Evolutionary conservation across 2,329 filamentous ascomycete species (phyloP).

Genomic region (Chaetomium sp.): DNA sequence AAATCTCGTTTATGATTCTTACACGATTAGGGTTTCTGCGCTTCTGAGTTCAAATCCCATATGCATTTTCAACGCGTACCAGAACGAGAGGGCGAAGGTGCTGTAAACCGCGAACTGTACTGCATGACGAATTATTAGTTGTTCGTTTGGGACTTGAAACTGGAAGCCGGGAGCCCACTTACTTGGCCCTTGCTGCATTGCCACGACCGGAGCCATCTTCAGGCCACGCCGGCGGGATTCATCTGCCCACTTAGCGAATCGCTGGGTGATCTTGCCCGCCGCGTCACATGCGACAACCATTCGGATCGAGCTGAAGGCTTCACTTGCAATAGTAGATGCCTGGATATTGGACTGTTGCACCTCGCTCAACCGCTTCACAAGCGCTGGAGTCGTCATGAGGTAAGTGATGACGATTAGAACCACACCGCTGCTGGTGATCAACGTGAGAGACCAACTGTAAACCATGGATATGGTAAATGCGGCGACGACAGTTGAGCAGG

Average conservation of each 20-base stretch:
- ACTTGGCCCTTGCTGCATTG: constrained; percentile 27
- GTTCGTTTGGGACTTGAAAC: not conserved
- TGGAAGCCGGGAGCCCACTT: not conserved
- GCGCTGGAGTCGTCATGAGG: constrained; percentile 45
- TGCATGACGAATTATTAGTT: too few relatives aligned
- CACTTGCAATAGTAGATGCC: constrained; percentile 52
- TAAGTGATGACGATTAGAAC: constrained; percentile 48
- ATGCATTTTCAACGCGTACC: constrained; percentile 52
- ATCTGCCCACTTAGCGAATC: constrained; percentile 49
- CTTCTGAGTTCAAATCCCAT: constrained; percentile 40
- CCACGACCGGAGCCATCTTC: constrained; percentile 26
- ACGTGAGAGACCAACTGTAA: constrained; percentile 52
- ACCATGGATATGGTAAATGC: constrained; percentile 49
- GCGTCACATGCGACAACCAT: constrained; percentile 59
- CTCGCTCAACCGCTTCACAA: constrained; percentile 44
- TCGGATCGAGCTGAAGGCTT: constrained; percentile 50
- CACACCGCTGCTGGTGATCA: constrained; percentile 51
- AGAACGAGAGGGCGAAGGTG: constrained; percentile 53
- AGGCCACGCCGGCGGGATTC: constrained; percentile 36
- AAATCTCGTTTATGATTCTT: constrained; percentile 21
- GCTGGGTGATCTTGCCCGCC: constrained; percentile 45
- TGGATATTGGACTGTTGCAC: constrained; percentile 46
- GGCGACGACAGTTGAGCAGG: constrained; percentile 44
- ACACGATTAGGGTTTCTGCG: constrained; percentile 51
- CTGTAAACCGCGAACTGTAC: constrained; percentile 8